Conservation (phyloP, 129 eudicot species). For the Erigeron canadensis region DNA sequence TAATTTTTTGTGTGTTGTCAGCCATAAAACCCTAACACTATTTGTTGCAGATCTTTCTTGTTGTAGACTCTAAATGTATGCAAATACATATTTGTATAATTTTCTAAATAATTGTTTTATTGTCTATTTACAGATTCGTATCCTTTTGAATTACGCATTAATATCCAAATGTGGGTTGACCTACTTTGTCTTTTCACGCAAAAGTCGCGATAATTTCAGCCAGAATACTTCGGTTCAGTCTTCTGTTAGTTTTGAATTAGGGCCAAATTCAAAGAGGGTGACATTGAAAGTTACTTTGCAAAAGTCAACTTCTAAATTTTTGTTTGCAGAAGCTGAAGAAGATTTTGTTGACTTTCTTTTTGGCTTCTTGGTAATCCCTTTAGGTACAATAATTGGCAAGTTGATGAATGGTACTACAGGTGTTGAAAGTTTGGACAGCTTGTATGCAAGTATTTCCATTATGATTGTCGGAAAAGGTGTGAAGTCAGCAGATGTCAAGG, state of each 20-base stretch:
- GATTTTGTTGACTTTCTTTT: constrained; percentile 45
- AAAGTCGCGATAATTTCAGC: too few relatives aligned
- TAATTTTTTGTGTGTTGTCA: too few relatives aligned
- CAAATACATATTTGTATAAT: too few relatives aligned
- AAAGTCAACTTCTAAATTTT: constrained; percentile 31
- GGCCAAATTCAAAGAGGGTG: background rate
- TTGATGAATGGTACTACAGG: constrained; percentile 3
- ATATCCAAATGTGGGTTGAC: constrained; percentile 8
- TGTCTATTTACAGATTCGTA: constrained; percentile 14
- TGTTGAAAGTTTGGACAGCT: constrained; percentile 12
- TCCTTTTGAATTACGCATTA: background rate
- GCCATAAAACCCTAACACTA: too few relatives aligned
- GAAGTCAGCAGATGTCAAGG: background rate
- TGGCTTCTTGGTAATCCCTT: constrained; percentile 23
- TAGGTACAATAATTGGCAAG: constrained; percentile 23
- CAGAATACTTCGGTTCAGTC: too few relatives aligned
- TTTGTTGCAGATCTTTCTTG: too few relatives aligned
- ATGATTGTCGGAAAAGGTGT: background rate
- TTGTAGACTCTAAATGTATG: too few relatives aligned
- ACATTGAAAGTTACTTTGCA: constrained; percentile 17
- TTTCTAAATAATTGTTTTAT: background rate
- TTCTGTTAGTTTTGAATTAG: too few relatives aligned
- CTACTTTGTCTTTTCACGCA: background rate
- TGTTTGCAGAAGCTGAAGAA: constrained; percentile 33
- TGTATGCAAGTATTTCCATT: constrained; percentile 22